Conservation (phyloP, 2,329 filamentous ascomycete genomes). For the Trichoderma sp. region DNA sequence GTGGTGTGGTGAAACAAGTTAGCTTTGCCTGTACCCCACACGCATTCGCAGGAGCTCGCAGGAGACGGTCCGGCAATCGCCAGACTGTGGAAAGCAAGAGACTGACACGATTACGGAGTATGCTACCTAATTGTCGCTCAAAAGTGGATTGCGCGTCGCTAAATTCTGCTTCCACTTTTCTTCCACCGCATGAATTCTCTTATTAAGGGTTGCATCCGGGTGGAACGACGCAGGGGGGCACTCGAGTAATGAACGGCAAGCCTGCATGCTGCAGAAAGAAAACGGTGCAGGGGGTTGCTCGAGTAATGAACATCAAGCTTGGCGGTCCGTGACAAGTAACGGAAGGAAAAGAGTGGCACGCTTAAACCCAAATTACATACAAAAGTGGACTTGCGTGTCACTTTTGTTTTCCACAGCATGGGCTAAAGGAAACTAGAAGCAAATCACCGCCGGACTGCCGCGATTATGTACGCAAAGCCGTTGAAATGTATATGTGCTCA, state of each 20-base stretch:
- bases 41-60: neutral
- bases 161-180: neutral
- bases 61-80: neutral
- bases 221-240: neutral
- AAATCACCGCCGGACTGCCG: neutral
- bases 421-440: neutral
- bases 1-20: conserved; percentile 16
- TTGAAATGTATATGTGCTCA: neutral
- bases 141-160: neutral
- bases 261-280: neutral
- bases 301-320: conserved; percentile 24
- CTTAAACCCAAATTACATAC: neutral
- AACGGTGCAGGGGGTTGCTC: neutral
- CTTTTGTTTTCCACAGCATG: neutral
- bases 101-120: neutral
- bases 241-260: conserved; percentile 22
- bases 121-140: neutral
- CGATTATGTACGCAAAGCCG: neutral
- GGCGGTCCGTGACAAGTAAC: neutral
- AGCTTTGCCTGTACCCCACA: conserved; percentile 2
- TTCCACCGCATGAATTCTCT: neutral
- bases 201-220: conserved; percentile 15
- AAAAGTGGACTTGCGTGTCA: neutral
- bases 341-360: neutral
- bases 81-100: neutral